Evolutionary conservation across 805 yeast species (phyloP).

Genomic region (Cyberlindnera mrakii): DNA sequence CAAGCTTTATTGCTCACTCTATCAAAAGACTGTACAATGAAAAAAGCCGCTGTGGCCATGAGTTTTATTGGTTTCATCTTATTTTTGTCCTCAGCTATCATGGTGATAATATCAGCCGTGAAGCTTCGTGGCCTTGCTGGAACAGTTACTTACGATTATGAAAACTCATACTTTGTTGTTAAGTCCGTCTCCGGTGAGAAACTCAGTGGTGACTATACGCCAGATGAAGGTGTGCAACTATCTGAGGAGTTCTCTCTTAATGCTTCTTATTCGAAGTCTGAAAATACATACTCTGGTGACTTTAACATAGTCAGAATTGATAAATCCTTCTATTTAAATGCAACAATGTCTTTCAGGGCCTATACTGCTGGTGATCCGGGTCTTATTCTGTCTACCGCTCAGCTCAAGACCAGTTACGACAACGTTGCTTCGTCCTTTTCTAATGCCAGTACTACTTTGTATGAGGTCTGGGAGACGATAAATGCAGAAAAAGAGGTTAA

Average conservation of each 20-base stretch:
- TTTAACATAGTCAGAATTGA: background rate
- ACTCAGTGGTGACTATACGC: background rate
- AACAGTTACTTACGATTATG: background rate
- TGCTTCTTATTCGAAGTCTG: background rate
- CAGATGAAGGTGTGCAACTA: background rate
- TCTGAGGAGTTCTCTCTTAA: background rate
- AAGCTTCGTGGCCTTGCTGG: slow-evolving; percentile 1
- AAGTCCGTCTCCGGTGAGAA: background rate
- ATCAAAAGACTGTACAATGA: slow-evolving; percentile 15
- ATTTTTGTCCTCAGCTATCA: slow-evolving; percentile 9
- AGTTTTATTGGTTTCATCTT: slow-evolving; percentile 8
- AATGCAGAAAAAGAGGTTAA: too few relatives aligned
- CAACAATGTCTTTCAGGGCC: background rate
- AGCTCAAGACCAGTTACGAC: background rate
- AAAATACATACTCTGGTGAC: background rate
- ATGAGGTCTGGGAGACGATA: background rate
- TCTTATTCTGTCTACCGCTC: background rate
- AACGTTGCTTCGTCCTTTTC: background rate
- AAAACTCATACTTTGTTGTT: background rate
- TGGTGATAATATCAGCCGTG: slow-evolving; percentile 3
- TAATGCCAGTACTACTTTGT: background rate
- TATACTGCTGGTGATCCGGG: background rate
- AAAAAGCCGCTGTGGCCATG: slow-evolving; percentile 12
- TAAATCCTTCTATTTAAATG: background rate
- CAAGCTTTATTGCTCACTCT: slow-evolving; percentile 7